A percentile compares a stretch with the other conserved stretches of the same genome.
phyloP scores from a whole-genome alignment of 2,329 filamentous ascomycete species.

The Didymella exigua region DNA sequence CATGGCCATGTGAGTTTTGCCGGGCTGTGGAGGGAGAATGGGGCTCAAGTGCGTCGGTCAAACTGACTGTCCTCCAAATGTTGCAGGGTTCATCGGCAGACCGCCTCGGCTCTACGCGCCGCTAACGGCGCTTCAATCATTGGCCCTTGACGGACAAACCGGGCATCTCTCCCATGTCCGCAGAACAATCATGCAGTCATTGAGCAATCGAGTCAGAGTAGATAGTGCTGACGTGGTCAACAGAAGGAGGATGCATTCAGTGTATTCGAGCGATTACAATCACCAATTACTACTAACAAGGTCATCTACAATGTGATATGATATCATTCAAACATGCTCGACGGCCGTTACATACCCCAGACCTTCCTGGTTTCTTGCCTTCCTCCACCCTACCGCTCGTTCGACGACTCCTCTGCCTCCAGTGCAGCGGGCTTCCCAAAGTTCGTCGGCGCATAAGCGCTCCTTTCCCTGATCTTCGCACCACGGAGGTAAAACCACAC shows the following conservation, averaged over 20 bases:
- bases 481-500: conserved; percentile 53
- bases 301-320: neutral
- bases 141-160: conserved; percentile 1
- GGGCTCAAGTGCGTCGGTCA: conserved; percentile 18
- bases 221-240: neutral
- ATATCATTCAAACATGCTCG: neutral
- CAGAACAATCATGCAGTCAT: neutral
- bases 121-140: conserved; percentile 15
- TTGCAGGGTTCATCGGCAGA: conserved; percentile 33
- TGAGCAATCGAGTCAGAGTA: neutral
- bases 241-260: neutral
- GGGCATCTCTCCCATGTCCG: conserved; percentile 8
- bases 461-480: conserved; percentile 52
- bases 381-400: neutral
- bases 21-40: conserved; percentile 19
- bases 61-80: conserved; percentile 22
- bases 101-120: conserved; percentile 25
- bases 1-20: conserved; percentile 36
- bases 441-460: conserved; percentile 50
- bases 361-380: too few relatives aligned
- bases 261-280: neutral
- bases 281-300: neutral
- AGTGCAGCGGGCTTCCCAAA: conserved; percentile 18
- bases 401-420: conserved; percentile 13
- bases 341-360: neutral